These are phyloP conservation scores for Tetradesmus lagerheimii DNA, from an alignment of 139 green algal genomes.

Conservation along the genomic window DNA sequence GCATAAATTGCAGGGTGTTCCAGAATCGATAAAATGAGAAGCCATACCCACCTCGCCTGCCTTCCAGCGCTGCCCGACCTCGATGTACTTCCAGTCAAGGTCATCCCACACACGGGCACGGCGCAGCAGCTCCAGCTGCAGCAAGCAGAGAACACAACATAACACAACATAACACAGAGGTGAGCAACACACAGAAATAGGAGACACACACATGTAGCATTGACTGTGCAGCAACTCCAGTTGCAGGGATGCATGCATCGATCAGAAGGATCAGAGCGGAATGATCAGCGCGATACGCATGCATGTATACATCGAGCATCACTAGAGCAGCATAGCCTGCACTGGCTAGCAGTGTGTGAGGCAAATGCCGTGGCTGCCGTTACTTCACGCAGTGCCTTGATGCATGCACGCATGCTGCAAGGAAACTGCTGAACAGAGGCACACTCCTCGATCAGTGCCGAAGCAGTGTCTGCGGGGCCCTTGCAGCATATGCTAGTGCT, in stretches of 20 bases:
- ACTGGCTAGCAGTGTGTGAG: background rate
- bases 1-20: too few species aligned
- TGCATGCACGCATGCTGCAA: background rate
- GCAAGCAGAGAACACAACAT: background rate
- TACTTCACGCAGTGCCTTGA: background rate
- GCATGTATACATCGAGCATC: too few species aligned
- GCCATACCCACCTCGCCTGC: slow-evolving; percentile 38
- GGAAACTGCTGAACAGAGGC: background rate
- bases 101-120: slow-evolving; percentile 57
- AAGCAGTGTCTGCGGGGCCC: background rate
- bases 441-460: too few species aligned
- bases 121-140: slow-evolving; percentile 46
- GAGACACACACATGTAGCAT: background rate
- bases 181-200: background rate
- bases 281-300: too few species aligned
- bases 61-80: slow-evolving; percentile 41
- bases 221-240: too few species aligned
- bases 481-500: background rate
- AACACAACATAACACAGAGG: too few species aligned
- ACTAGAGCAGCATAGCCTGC: too few species aligned
- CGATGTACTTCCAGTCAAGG: slow-evolving; percentile 50
- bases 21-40: too few species aligned
- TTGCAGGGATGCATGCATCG: too few species aligned
- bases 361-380: too few species aligned
- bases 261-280: too few species aligned